phyloP scores from a whole-genome alignment of 768 basidiomycete species.

The Lentinus tigrinus region DNA sequence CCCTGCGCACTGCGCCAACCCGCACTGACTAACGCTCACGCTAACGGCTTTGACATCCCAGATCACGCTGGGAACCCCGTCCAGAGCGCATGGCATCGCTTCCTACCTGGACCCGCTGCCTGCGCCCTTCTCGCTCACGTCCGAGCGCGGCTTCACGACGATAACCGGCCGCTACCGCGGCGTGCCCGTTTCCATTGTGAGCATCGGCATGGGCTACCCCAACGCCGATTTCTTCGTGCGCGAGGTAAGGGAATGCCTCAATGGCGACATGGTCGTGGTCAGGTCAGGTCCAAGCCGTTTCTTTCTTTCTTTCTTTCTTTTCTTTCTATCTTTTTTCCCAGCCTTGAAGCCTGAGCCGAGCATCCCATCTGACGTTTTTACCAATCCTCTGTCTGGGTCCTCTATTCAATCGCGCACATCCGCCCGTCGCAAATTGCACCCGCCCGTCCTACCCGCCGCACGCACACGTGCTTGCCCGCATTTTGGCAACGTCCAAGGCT shows the following conservation, averaged over 20 bases:
- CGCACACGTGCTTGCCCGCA: too few species aligned
- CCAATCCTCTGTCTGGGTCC: too few species aligned
- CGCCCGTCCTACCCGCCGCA: neutral
- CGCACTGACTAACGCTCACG: neutral
- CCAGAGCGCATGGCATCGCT: conserved; percentile 63
- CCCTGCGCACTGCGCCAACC: too few species aligned
- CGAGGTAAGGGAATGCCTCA: conserved; percentile 72
- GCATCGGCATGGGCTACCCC: conserved; percentile 81
- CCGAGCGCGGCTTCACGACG: conserved; percentile 69
- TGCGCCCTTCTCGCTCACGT: conserved; percentile 58
- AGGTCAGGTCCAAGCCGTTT: conserved; percentile 32
- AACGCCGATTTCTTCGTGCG: conserved; percentile 87
- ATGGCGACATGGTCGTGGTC: conserved; percentile 56
- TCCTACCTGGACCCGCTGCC: conserved; percentile 57
- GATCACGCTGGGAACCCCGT: conserved; percentile 75
- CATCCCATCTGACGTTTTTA: conserved; percentile 7
- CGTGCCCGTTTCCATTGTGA: conserved; percentile 67
- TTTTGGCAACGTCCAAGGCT: conserved; percentile 42
- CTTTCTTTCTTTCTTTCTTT: neutral
- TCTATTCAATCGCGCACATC: too few species aligned
- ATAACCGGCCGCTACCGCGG: conserved; percentile 44
- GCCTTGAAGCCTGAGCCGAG: neutral
- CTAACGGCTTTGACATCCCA: conserved; percentile 28
- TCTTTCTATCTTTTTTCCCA: neutral
- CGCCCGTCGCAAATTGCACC: neutral